Conservation (phyloP, 2,329 filamentous ascomycete genomes). For the Penicillium brevicompactum region DNA sequence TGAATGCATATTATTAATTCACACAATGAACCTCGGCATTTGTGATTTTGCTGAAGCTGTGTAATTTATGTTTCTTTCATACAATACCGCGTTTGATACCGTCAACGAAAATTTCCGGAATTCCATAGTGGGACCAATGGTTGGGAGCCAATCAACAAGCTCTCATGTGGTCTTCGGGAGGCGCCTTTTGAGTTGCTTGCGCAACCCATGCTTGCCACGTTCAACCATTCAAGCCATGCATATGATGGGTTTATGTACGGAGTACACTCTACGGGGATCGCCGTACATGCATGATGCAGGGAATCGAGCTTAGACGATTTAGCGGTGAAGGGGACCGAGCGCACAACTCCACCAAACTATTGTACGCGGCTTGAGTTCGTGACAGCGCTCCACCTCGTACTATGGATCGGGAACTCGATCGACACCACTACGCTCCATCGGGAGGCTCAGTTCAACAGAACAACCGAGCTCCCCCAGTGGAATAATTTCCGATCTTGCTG, state of each 20-base stretch:
- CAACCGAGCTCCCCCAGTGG: not conserved
- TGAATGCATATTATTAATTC: not conserved
- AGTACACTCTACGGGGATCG: not conserved
- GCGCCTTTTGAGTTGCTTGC: not conserved
- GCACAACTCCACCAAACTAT: slow-evolving; percentile 2
- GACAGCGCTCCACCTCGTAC: not conserved
- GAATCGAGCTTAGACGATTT: not conserved
- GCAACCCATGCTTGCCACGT: not conserved
- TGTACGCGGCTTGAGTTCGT: not conserved
- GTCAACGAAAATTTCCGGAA: not conserved
- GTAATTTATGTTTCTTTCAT: slow-evolving; percentile 1
- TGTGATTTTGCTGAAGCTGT: not conserved
- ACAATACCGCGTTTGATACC: slow-evolving; percentile 3
- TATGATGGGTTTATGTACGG: not conserved
- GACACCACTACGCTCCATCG: slow-evolving; percentile 10
- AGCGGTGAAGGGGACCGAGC: not conserved
- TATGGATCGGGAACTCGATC: slow-evolving; percentile 22
- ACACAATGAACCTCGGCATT: not conserved
- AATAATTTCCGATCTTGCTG: not conserved
- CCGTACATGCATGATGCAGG: not conserved
- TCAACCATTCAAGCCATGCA: not conserved
- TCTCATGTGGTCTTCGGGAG: slow-evolving; percentile 4
- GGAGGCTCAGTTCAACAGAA: slow-evolving; percentile 1
- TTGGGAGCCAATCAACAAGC: not conserved
- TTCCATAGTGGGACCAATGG: not conserved